These are phyloP conservation scores for Aspergillus cejpii DNA, from an alignment of 2,329 filamentous ascomycete species.

Conservation along the genomic window DNA sequence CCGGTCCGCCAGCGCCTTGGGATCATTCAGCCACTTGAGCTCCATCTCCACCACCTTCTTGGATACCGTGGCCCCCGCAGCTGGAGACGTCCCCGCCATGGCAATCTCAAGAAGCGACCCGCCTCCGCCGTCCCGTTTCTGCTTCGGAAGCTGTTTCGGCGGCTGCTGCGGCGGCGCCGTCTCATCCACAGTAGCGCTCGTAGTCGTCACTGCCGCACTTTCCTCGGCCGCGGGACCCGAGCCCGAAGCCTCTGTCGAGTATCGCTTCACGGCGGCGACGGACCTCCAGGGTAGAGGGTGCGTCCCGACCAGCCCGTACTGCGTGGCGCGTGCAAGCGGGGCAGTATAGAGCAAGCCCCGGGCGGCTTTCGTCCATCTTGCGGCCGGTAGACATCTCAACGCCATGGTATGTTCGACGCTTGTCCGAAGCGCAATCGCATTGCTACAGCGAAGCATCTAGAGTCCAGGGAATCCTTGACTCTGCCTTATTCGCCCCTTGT, in stretches of 20 bases:
- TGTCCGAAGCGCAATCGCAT: conserved; percentile 17
- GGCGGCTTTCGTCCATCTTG: background rate
- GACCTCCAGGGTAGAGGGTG: background rate
- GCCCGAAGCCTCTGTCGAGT: background rate
- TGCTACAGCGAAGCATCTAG: conserved; percentile 19
- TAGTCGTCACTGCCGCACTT: background rate
- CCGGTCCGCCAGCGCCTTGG: conserved; percentile 63
- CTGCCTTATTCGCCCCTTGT: background rate
- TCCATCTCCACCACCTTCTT: conserved; percentile 42
- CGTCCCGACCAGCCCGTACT: background rate
- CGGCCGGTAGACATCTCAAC: conserved; percentile 6
- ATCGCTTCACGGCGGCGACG: background rate
- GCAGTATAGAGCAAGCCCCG: background rate
- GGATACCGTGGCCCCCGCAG: background rate
- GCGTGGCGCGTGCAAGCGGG: background rate
- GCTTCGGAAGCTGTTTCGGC: background rate
- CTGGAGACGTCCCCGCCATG: conserved; percentile 4
- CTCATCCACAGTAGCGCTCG: background rate
- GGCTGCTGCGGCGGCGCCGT: background rate
- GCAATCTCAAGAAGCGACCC: conserved; percentile 14
- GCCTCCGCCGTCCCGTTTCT: background rate
- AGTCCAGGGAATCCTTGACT: background rate
- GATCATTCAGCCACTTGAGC: conserved; percentile 60
- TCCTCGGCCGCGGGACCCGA: background rate
- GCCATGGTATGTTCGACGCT: conserved; percentile 9